Evolutionary conservation across 805 yeast species (phyloP), one percentile per base, ranked within the genome.

Genomic region (Zygosaccharomyces kombuchaensis): DNA sequence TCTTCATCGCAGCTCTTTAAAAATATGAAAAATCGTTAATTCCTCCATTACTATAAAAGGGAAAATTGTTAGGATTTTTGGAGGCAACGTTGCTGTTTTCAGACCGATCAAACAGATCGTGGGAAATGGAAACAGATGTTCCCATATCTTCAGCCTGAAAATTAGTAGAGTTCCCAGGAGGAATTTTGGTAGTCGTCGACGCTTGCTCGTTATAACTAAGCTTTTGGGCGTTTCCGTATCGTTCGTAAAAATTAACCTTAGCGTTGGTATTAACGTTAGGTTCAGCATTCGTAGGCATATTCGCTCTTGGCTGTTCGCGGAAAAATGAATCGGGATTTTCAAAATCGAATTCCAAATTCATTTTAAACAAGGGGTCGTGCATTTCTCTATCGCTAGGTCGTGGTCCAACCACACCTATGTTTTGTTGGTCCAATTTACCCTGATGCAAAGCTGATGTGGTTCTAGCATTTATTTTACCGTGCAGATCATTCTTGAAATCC

Each of bases 301-400:
- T 14, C 17, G 34, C 8, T 19, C 16, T 46, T 17, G 45, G 29
- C 29, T 48, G 53, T 9, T 55, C 56, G 25, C 50, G 50, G 13
- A 54, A 43, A 30, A 56, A 50, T 2, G 53, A 44, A 19, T 44
- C 49, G n/a, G 58, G 51, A 41, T 57, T 56, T 17, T 54, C 62
- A 35, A 59, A 53, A 42, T 59, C 61, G 36, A 61, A 57, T 22
- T 59, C 63, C 44, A 53, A 49, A 39, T 54, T 57, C 49, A 57
- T 47, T 32, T 57, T 51, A 21, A 45, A 27, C 8, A 38, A 27
- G 5, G 41, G 34, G 27, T 29, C 32, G 32, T 29, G 32, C 13
- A 13, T 13, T 29, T 29, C 32, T n/a, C 16, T 29, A 29, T n/a
- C n/a, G 4, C 7, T 13, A n/a, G 16, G 16, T n/a, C 16, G 16